Percentiles rank a stretch among this genome's conserved stretches.
These are phyloP conservation scores for Pythium utonaiense DNA, from an alignment of 352 stramenopile species.

Conservation along the genomic window DNA sequence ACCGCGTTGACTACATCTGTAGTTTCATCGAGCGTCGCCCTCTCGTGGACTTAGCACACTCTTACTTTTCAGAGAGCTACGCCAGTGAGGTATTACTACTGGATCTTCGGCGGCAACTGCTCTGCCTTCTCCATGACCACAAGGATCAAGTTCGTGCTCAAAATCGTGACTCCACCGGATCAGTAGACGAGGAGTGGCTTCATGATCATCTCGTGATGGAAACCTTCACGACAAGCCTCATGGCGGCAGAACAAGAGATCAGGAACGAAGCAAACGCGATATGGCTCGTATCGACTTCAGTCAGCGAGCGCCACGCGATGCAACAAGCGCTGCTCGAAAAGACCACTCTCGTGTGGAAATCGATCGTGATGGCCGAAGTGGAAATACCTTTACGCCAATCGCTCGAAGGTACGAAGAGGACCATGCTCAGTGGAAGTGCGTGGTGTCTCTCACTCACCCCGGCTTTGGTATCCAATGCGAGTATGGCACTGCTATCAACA, in stretches of 20 bases:
- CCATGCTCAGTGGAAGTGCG: neutral
- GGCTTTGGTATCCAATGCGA: neutral
- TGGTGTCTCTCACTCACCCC: neutral
- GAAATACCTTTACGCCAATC: neutral
- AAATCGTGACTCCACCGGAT: neutral
- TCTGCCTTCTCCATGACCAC: slow-evolving; percentile 30
- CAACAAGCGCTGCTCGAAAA: neutral
- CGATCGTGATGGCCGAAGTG: neutral
- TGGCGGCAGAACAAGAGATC: neutral
- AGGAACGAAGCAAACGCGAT: neutral
- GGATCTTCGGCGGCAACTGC: slow-evolving; percentile 39
- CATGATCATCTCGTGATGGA: neutral
- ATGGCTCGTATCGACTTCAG: neutral
- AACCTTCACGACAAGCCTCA: neutral
- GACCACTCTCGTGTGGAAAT: neutral
- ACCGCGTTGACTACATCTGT: slow-evolving; percentile 16
- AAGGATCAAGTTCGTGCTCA: slow-evolving; percentile 8
- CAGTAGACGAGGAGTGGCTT: neutral
- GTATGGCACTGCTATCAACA: neutral
- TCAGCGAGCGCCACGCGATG: neutral
- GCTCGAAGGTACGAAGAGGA: neutral
- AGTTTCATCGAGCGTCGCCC: slow-evolving; percentile 29
- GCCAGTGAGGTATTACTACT: slow-evolving; percentile 40
- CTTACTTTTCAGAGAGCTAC: slow-evolving; percentile 65
- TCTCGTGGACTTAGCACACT: slow-evolving; percentile 44